phyloP scores from a whole-genome alignment of 768 basidiomycete species.

The Tulasnella sp. region DNA sequence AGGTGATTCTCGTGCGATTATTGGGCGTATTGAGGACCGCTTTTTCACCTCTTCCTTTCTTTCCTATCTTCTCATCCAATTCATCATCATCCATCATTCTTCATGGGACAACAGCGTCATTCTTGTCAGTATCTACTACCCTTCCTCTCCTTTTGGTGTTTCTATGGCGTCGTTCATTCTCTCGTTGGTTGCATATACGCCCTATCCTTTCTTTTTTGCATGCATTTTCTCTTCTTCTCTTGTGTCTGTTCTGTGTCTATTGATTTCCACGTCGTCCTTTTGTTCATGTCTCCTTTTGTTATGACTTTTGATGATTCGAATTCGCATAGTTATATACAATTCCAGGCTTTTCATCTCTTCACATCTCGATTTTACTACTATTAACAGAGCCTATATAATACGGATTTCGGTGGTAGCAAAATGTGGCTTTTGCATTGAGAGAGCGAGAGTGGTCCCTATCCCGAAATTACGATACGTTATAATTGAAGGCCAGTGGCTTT shows the following conservation, averaged over 20 bases:
- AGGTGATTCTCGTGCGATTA: neutral
- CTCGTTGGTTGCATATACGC: neutral
- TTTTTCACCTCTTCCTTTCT: neutral
- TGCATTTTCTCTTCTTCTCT: slow-evolving; percentile 5
- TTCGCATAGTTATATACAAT: neutral
- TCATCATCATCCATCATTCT: neutral
- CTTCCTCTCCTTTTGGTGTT: neutral
- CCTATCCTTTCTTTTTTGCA: neutral
- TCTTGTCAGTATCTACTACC: neutral
- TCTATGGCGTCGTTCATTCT: neutral
- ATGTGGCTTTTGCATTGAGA: no score
- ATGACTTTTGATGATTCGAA: neutral
- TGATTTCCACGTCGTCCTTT: neutral
- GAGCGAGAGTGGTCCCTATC: no score
- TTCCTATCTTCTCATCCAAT: neutral
- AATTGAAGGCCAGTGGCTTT: no score
- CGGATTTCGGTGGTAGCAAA: neutral
- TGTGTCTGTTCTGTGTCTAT: neutral
- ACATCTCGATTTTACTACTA: neutral
- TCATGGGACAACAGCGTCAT: neutral
- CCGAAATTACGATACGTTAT: neutral
- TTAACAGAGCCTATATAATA: neutral
- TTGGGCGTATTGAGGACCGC: neutral
- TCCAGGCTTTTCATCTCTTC: neutral
- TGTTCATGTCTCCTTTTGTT: neutral